Evolutionary conservation across 192 early-diverging fungal species (phyloP).

Genomic region (Coemansia biformis): DNA sequence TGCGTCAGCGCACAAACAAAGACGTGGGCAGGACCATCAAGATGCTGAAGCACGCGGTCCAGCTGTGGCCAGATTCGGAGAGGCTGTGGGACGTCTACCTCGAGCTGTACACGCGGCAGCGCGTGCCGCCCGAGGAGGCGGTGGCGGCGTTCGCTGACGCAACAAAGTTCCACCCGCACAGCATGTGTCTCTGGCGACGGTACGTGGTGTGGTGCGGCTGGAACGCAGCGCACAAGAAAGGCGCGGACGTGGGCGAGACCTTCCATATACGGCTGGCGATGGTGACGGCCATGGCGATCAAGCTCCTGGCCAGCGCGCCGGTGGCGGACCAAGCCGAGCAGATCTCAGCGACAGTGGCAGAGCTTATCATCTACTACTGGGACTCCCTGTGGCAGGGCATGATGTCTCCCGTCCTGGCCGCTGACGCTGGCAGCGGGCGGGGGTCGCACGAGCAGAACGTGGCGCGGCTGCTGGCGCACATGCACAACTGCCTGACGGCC

Average conservation of each 20-base stretch:
- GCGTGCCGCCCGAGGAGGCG: constrained; percentile 8
- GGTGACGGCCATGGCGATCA: constrained; percentile 16
- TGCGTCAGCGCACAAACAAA: constrained; percentile 9
- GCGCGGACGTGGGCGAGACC: neutral
- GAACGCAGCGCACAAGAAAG: constrained; percentile 5
- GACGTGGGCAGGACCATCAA: constrained; percentile 15
- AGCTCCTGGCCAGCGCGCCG: constrained; percentile 6
- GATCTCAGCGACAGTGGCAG: constrained; percentile 21
- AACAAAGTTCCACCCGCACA: constrained; percentile 24
- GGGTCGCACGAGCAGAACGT: neutral
- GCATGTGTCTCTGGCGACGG: constrained; percentile 26
- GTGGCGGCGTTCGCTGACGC: constrained; percentile 33
- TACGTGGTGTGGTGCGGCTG: constrained; percentile 36
- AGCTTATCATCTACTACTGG: constrained; percentile 22
- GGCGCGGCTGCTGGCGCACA: constrained; percentile 11
- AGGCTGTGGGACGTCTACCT: constrained; percentile 40
- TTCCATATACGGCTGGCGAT: constrained; percentile 6
- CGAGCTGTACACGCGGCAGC: constrained; percentile 35
- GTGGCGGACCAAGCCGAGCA: constrained; percentile 1
- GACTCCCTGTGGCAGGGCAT: constrained; percentile 14
- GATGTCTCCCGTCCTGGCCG: too few species aligned
- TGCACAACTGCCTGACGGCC: constrained; percentile 20
- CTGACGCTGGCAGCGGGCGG: neutral
- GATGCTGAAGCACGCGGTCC: constrained; percentile 13
- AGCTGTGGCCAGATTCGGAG: constrained; percentile 23